Conservation (phyloP, 2,329 filamentous ascomycete species). For the Biscogniauxia marginata region DNA sequence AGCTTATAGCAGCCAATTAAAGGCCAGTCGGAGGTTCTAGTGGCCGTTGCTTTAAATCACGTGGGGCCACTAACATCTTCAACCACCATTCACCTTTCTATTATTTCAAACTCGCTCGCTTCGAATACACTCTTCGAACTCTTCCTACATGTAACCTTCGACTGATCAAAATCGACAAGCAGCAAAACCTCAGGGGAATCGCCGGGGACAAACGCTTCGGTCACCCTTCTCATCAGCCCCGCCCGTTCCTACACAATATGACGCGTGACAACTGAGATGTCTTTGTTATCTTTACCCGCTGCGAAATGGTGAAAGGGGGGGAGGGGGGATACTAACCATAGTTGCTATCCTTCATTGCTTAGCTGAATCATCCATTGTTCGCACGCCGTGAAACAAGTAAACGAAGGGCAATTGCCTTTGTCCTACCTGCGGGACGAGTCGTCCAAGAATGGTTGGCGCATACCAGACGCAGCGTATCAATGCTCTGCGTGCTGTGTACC, state of each 20-base stretch:
- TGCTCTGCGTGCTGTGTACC: not conserved
- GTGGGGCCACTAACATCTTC: not conserved
- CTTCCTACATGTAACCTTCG: conserved; percentile 1
- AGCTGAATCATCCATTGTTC: conserved; percentile 9
- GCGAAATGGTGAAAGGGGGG: conserved; percentile 5
- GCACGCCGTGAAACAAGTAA: not conserved
- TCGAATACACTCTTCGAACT: not conserved
- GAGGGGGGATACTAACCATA: not conserved
- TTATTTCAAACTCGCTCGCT: not conserved
- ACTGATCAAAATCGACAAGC: conserved; percentile 14
- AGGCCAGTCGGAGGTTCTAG: not conserved
- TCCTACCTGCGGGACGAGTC: conserved; percentile 6
- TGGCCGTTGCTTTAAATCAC: not conserved
- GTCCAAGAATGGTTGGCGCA: not conserved
- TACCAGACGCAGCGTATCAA: no score
- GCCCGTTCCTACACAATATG: conserved; percentile 6
- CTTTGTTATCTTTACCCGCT: conserved; percentile 18
- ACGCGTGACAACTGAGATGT: conserved; percentile 11
- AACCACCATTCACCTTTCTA: not conserved
- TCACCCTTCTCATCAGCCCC: not conserved
- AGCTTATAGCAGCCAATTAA: no score
- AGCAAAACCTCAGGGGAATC: not conserved
- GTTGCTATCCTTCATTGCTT: not conserved
- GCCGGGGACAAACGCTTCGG: not conserved
- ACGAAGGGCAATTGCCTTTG: conserved; percentile 12